These are phyloP conservation scores for Nephromyces sp. DNA, from an alignment of 169 alveolate species.

Conservation along the genomic window DNA sequence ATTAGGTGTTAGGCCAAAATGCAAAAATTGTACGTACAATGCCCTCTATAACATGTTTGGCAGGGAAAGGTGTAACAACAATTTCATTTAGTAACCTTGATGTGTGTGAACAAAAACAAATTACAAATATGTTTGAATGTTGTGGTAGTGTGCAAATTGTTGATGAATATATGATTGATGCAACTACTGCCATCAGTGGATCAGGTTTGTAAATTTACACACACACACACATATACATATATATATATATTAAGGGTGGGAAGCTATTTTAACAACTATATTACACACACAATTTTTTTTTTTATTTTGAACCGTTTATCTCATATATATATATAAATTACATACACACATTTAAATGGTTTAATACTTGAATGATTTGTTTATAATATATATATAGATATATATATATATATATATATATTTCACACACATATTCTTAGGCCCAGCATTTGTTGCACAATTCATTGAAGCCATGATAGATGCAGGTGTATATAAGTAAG, in stretches of 20 bases:
- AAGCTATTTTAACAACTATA: too few species aligned
- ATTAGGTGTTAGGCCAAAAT: not conserved
- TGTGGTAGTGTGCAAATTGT: slow-evolving; percentile 10
- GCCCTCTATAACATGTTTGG: not conserved
- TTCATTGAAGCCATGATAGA: slow-evolving; percentile 50
- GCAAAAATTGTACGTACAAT: not conserved
- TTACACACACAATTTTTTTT: too few species aligned
- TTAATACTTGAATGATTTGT: not conserved
- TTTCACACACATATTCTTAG: slow-evolving; percentile 33
- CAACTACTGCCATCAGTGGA: slow-evolving; percentile 18
- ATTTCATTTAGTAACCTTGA: too few species aligned
- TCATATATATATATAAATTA: not conserved
- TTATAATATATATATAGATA: not conserved
- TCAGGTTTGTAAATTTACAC: not conserved
- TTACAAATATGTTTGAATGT: not conserved
- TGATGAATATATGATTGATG: slow-evolving; percentile 13
- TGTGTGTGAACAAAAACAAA: too few species aligned
- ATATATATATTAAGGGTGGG: too few species aligned
- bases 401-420: slow-evolving; percentile 18
- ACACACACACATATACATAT: not conserved
- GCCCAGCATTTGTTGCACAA: slow-evolving; percentile 49
- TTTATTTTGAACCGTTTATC: not conserved
- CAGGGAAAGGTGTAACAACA: not conserved
- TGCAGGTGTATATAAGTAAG: slow-evolving; percentile 43
- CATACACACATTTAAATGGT: not conserved